phyloP scores from a whole-genome alignment of 768 basidiomycete species.

The Amylocystis lapponica region DNA sequence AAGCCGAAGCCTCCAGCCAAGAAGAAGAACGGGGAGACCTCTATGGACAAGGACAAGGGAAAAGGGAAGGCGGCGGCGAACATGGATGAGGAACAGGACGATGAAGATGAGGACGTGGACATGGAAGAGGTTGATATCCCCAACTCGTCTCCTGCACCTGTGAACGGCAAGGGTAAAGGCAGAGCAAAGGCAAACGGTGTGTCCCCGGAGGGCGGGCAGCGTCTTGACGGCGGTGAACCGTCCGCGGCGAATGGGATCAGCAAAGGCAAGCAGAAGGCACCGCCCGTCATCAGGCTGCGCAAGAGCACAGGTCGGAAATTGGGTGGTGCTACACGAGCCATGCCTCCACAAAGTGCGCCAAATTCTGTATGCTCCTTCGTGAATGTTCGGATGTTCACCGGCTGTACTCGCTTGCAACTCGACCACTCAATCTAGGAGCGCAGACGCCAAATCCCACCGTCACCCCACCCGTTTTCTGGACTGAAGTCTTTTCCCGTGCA shows the following conservation, averaged over 20 bases:
- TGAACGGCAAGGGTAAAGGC: conserved; percentile 29
- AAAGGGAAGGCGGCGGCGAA: conserved; percentile 64
- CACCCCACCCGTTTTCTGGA: conserved; percentile 91
- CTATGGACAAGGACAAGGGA: conserved; percentile 33
- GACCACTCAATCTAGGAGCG: too few relatives aligned
- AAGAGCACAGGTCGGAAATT: conserved; percentile 46
- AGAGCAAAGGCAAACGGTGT: conserved; percentile 19
- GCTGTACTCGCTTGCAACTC: conserved; percentile 15
- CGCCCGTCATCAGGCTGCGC: conserved; percentile 52
- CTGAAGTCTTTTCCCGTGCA: conserved; percentile 91
- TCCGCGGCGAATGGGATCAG: conserved; percentile 31
- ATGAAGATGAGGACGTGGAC: conserved; percentile 32
- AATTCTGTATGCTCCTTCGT: not conserved
- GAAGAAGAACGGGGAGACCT: conserved; percentile 29
- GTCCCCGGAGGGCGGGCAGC: conserved; percentile 36
- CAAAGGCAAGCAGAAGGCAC: conserved; percentile 54
- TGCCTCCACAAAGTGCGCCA: conserved; percentile 9
- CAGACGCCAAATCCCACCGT: conserved; percentile 45
- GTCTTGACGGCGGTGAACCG: conserved; percentile 29
- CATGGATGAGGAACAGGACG: conserved; percentile 36
- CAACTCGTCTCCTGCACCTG: conserved; percentile 3
- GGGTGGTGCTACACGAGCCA: conserved; percentile 20
- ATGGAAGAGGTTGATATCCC: conserved; percentile 32
- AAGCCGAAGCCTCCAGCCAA: conserved; percentile 46
- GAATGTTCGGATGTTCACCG: not conserved